Percentiles rank a stretch among this genome's conserved stretches.
phyloP scores from a whole-genome alignment of 768 basidiomycete species.

The Fibroporia radiculosa region DNA sequence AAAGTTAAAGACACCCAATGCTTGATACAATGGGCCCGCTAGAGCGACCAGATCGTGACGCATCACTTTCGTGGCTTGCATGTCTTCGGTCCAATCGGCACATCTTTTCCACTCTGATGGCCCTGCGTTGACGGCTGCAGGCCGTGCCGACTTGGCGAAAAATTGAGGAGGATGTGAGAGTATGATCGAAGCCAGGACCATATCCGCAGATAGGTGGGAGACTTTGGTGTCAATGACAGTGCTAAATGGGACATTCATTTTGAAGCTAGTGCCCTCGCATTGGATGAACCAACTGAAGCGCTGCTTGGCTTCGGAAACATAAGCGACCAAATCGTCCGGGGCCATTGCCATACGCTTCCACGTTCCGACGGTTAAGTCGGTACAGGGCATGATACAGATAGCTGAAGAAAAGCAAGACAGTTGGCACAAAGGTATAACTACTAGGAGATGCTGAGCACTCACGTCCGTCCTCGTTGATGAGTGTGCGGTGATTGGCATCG shows the following conservation, averaged over 20 bases:
- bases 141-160: constrained; percentile 48
- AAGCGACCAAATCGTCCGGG: constrained; percentile 60
- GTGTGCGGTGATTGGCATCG: constrained; percentile 50
- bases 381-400: constrained; percentile 70
- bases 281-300: constrained; percentile 76
- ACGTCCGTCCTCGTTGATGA: constrained; percentile 78
- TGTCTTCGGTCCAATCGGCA: constrained; percentile 71
- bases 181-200: constrained; percentile 54
- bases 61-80: constrained; percentile 56
- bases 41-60: constrained; percentile 61
- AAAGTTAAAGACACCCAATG: no score
- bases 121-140: constrained; percentile 1
- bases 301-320: constrained; percentile 59
- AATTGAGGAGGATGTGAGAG: constrained; percentile 64
- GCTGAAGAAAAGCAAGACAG: constrained; percentile 30
- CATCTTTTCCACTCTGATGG: constrained; percentile 51
- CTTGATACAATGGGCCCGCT: no score
- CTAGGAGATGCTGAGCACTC: constrained; percentile 23
- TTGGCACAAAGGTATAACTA: background rate
- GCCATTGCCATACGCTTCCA: constrained; percentile 69
- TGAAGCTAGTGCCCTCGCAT: constrained; percentile 66
- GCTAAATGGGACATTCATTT: constrained; percentile 77
- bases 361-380: constrained; percentile 63
- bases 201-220: constrained; percentile 42
- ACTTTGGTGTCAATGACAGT: constrained; percentile 53